Base-by-base conservation (phyloP, 176 grass and related monocot species). In the Miscanthus lutarioriparius region DNA sequence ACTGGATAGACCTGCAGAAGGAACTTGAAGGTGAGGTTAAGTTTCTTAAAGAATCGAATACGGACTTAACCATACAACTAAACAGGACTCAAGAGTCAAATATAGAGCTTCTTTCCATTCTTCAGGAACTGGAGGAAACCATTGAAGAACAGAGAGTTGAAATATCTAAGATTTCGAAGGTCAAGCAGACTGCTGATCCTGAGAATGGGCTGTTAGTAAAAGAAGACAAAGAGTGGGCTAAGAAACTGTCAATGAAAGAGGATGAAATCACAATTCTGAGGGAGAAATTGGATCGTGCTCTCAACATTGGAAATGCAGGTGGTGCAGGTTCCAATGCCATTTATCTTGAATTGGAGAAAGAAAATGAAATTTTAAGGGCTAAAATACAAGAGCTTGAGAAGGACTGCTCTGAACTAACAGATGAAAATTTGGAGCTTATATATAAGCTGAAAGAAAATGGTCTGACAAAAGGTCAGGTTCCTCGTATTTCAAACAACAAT, bases 361-460 rank as follows among this genome's bases (percentile, higher is more conserved):
- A 96, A 84, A 99, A 89, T 70, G 89, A 96, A 75, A 45, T 62
- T 68, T 77, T 99, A 64, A 96, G 82, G 80, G 61, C 80, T 86
- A 96, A 99, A 88, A 36, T 94, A 84, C 87, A 94, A 53, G 97
- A 99, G 76, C 86, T 99, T 69, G 97, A 99, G 91, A 94, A 79
- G 53, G 91, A 99, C 85, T 96, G 88, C 83, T 85, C 86, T 70
- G 90, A 99, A 84, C 83, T 99, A 83, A 96, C 97, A 78, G 89
- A 94, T 82, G 93, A 99, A 91, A 96, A 99, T 86, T 71, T 99
- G 81, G 93, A 96, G 41, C 87, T 99, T 83, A 88, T 92, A 81
- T 94, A 89, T 72, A 92, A 89, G 78, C 70, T 91, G 75, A 94
- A 96, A 88, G 81, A 92, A 80, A 87, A 28, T 39, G 82, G 83